These are phyloP conservation scores for Leccinum pellstonianum DNA, from an alignment of 768 basidiomycete species.

Conservation along the genomic window DNA sequence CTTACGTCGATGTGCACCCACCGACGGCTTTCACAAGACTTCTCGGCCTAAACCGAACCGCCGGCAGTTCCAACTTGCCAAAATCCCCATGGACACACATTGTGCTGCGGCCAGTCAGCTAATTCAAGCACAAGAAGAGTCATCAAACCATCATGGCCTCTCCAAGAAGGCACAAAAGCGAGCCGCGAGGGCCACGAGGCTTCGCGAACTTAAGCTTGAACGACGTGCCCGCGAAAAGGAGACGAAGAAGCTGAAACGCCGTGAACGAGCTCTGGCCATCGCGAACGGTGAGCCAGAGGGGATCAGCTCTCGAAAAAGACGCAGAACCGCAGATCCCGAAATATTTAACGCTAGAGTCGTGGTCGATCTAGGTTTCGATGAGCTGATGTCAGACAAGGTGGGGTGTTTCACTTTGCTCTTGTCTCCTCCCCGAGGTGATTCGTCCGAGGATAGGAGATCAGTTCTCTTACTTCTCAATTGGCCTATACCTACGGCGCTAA, in stretches of 20 bases:
- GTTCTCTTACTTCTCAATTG: constrained; percentile 85
- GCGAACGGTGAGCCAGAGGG: constrained; percentile 46
- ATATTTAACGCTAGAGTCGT: constrained; percentile 65
- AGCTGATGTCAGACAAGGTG: constrained; percentile 92
- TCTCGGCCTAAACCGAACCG: constrained; percentile 27
- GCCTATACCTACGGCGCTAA: constrained; percentile 92
- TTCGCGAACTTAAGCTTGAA: constrained; percentile 65
- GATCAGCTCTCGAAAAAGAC: constrained; percentile 14
- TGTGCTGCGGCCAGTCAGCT: constrained; percentile 10
- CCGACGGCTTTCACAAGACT: neutral
- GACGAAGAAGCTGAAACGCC: constrained; percentile 72
- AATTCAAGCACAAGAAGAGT: constrained; percentile 15
- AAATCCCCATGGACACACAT: constrained; percentile 19
- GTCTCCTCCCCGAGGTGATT: constrained; percentile 13
- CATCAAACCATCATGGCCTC: constrained; percentile 35
- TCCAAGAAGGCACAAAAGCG: constrained; percentile 83
- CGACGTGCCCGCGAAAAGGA: constrained; percentile 77
- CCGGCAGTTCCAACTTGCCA: constrained; percentile 6
- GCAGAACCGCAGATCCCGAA: constrained; percentile 36
- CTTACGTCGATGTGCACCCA: neutral
- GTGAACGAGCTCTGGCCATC: constrained; percentile 52
- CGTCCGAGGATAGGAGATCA: constrained; percentile 67
- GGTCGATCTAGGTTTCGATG: constrained; percentile 90
- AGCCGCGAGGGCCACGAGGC: constrained; percentile 66
- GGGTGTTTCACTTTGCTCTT: constrained; percentile 36